Percentiles rank a stretch among this genome's conserved stretches.
Conservation (phyloP, 805 yeast species). For the Sungouiozyma intestinalis region DNA sequence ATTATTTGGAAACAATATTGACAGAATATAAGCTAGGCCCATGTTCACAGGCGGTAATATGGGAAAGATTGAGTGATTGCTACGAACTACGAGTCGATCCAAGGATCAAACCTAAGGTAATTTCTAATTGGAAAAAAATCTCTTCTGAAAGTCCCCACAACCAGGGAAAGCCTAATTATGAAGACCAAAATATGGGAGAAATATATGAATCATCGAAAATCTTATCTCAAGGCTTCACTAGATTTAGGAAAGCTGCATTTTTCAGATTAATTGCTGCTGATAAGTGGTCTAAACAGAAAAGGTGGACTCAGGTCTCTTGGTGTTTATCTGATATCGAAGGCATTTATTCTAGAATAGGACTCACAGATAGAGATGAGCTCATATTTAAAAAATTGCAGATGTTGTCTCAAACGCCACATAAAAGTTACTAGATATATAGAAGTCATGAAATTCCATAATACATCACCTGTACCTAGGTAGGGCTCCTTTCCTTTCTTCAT, state of each 20-base stretch:
- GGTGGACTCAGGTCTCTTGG: conserved; percentile 27
- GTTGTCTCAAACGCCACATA: conserved; percentile 3
- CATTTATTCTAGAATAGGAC: conserved; percentile 20
- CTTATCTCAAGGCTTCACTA: conserved; percentile 42
- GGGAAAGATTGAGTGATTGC: conserved; percentile 46
- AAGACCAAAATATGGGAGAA: conserved; percentile 4
- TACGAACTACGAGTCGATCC: conserved; percentile 35
- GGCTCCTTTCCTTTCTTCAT: neutral
- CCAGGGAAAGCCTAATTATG: neutral
- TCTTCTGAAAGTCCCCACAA: neutral
- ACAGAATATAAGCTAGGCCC: conserved; percentile 37
- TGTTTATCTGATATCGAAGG: conserved; percentile 22
- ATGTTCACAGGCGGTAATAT: conserved; percentile 39
- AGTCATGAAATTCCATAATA: neutral
- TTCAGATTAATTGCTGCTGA: conserved; percentile 69
- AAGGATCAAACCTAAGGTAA: conserved; percentile 26
- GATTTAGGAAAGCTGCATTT: conserved; percentile 63
- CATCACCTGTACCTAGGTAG: neutral
- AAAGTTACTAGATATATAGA: neutral
- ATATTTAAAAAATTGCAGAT: conserved; percentile 14
- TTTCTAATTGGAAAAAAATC: neutral
- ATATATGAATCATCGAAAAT: conserved; percentile 12
- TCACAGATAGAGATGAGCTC: conserved; percentile 15
- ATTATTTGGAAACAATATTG: conserved; percentile 36
- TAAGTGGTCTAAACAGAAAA: conserved; percentile 45